Evolutionary conservation across 345 rosid genomes (phyloP).

Genomic region (Durio zibethinus): DNA sequence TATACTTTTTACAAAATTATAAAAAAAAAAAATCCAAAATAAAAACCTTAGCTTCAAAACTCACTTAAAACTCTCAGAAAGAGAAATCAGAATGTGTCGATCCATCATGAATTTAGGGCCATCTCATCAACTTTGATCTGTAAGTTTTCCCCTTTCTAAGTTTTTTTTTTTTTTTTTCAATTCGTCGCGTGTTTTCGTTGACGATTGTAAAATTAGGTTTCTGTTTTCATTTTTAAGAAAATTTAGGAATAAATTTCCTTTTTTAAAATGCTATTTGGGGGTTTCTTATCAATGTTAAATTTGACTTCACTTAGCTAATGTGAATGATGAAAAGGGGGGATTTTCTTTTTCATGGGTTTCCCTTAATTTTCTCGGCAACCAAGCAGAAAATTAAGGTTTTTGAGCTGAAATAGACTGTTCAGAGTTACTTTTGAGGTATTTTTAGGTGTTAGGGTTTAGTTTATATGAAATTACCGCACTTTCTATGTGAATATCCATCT

Average conservation of each 20-base stretch:
- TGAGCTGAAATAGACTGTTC: neutral
- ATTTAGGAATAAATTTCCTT: neutral
- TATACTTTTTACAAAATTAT: neutral
- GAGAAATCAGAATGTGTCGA: neutral
- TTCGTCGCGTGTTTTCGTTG: neutral
- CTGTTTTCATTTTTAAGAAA: slow-evolving; percentile 1
- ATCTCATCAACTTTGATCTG: slow-evolving; percentile 31
- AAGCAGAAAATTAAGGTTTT: neutral
- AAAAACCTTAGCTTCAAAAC: neutral
- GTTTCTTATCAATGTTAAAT: neutral
- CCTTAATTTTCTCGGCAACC: neutral
- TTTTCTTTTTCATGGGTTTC: neutral
- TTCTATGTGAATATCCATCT: neutral
- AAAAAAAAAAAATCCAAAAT: neutral
- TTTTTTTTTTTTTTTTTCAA: neutral
- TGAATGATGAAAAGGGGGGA: neutral
- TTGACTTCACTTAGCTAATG: neutral
- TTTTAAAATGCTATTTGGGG: neutral
- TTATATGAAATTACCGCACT: neutral
- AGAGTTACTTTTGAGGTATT: neutral
- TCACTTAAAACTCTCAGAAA: neutral
- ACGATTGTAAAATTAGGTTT: neutral
- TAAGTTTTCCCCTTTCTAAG: slow-evolving; percentile 22
- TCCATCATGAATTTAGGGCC: slow-evolving; percentile 39
- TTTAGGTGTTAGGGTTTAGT: neutral